Base-by-base conservation (phyloP, 305 asterid species). In the Withania somnifera region DNA sequence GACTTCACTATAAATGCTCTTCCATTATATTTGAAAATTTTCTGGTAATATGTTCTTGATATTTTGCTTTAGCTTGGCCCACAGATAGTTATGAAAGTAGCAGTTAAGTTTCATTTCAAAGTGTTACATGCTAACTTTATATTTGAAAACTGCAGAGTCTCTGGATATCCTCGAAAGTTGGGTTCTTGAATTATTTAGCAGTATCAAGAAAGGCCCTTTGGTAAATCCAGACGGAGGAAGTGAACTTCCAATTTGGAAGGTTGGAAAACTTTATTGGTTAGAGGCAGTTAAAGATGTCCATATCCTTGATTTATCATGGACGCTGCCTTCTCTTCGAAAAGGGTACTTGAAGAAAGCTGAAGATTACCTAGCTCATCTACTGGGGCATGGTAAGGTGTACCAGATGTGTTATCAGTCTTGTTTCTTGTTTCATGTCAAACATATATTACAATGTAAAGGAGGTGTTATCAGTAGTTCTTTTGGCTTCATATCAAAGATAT, bases 241-340 rank as follows among this genome's bases (percentile, higher is more conserved):
- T 80, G 91, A 82, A 81, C 58, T 84, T 86, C 97, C 98, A 82
- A 90, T 96, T 78, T 96, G 99, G 98, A 89, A 86, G 83, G 52
- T 89, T 63, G 97, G 99, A 85, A 96, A 93, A 90, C 73, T 94
- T 86, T 94, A 93, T 88, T 83, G 93, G 93, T 88, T 96, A 85
- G 94, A 92, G 88, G 98, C 99, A 32, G 97, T 96, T 84, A 94
- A 90, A 89, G 99, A 96, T 87, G 92, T 96, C 82, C 99, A 96
- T 88, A 84, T 90, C 84, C 98, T 96, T 79, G 98, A 93, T 78
- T 89, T 96, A 79, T 87, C 94, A 81, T 96, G 98, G 99, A 90
- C 97, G 57, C 84, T 96, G 88, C 99, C 98, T 88, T 94, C 97
- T 63, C 87, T 96, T 80, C 90, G 90, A 80, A 92, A 90, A 82